Evolutionary conservation across 306 rosid species (phyloP).

Genomic region (Corylus avellana): DNA sequence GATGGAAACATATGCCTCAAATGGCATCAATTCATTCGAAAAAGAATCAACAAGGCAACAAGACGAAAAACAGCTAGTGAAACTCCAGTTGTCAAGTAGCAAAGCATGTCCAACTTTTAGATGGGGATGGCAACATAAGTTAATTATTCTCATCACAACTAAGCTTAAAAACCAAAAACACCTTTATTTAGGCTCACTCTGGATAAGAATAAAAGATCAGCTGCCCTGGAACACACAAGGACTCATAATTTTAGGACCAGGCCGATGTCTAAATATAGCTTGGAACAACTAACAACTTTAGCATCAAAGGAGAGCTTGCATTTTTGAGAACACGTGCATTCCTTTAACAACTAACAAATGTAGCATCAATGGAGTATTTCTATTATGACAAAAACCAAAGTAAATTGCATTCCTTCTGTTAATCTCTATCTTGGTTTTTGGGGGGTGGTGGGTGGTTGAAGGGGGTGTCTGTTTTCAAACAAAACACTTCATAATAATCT

Average conservation of each 20-base stretch:
- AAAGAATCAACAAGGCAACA: constrained; percentile 10
- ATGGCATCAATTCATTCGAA: neutral
- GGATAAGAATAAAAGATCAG: neutral
- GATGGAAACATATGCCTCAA: neutral
- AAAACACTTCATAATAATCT: neutral
- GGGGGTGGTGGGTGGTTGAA: neutral
- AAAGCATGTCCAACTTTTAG: neutral
- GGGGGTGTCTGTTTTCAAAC: neutral
- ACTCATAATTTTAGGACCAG: neutral
- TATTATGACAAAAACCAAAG: neutral
- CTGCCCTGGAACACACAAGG: neutral
- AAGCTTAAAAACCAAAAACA: constrained; percentile 1
- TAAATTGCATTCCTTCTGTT: neutral
- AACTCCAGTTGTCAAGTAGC: constrained; percentile 4
- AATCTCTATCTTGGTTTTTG: neutral
- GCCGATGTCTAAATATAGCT: constrained; percentile 4
- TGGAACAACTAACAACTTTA: neutral
- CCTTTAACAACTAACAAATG: neutral
- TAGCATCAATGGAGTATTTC: neutral
- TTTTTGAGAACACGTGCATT: too few relatives aligned
- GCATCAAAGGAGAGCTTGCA: too few relatives aligned
- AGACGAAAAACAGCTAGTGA: neutral
- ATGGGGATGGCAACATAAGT: neutral
- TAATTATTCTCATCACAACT: neutral
- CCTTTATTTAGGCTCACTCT: neutral